Percentiles rank a stretch among this genome's conserved stretches.
These are phyloP conservation scores for Datisca glomerata DNA, from an alignment of 306 rosid species.

Conservation along the genomic window DNA sequence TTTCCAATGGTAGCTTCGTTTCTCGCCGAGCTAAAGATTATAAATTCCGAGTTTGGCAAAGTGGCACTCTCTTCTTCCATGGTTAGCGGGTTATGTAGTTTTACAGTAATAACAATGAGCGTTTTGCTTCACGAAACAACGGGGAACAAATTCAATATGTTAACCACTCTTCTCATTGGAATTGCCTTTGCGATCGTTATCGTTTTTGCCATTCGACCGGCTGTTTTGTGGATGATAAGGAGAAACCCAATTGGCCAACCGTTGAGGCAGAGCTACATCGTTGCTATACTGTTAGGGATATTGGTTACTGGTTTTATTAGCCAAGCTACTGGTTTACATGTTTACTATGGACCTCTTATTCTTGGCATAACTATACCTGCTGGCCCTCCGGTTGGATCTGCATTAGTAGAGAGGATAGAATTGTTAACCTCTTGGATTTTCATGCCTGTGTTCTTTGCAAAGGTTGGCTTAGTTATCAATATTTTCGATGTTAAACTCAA, in stretches of 20 bases:
- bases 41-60: slow-evolving; percentile 23
- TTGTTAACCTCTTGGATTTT: slow-evolving; percentile 19
- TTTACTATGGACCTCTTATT: slow-evolving; percentile 17
- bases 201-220: slow-evolving; percentile 9
- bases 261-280: slow-evolving; percentile 4
- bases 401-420: slow-evolving; percentile 16
- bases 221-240: slow-evolving; percentile 13
- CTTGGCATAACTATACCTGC: slow-evolving; percentile 23
- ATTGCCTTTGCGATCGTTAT: not conserved
- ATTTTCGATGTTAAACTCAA: not conserved
- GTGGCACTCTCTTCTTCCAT: slow-evolving; percentile 17
- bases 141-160: not conserved
- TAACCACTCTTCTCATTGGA: not conserved
- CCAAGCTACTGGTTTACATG: slow-evolving; percentile 14
- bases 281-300: slow-evolving; percentile 10
- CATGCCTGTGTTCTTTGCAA: slow-evolving; percentile 22
- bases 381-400: slow-evolving; percentile 20
- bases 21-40: slow-evolving; percentile 20
- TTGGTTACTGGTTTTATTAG: slow-evolving; percentile 15
- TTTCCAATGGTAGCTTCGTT: slow-evolving; percentile 15
- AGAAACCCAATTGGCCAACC: slow-evolving; percentile 11
- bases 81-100: slow-evolving; percentile 1
- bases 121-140: not conserved
- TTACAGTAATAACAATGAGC: not conserved
- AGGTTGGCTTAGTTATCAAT: slow-evolving; percentile 13